A percentile compares a stretch with the other conserved stretches of the same genome.
Evolutionary conservation across 2,329 filamentous ascomycete species (phyloP).

Genomic region (Mycogone perniciosa): DNA sequence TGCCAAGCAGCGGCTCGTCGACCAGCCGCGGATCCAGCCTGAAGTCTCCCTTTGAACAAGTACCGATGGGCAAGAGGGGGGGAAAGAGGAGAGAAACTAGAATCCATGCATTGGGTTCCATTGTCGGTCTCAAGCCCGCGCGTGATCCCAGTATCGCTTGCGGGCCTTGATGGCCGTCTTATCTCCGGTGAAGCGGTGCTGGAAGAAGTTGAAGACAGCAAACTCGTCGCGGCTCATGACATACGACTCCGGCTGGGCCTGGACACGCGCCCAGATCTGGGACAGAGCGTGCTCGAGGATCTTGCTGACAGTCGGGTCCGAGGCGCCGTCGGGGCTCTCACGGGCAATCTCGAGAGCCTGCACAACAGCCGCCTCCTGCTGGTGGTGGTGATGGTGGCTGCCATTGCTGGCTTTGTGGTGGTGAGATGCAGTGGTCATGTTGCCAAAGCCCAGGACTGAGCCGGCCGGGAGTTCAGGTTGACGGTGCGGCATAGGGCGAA

Average conservation of each 20-base stretch:
- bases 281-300: constrained; percentile 60
- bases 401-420: constrained; percentile 18
- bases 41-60: too few species aligned
- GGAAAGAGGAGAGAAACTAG: neutral
- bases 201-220: constrained; percentile 80
- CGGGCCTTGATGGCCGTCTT: constrained; percentile 41
- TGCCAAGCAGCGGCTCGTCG: too few species aligned
- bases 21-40: too few species aligned
- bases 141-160: constrained; percentile 48
- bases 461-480: constrained; percentile 14
- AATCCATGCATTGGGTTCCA: neutral
- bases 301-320: constrained; percentile 55
- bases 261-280: constrained; percentile 62
- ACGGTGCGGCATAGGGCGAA: constrained; percentile 19
- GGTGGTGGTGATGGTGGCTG: constrained; percentile 17
- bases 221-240: constrained; percentile 73
- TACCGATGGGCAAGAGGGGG: neutral
- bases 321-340: constrained; percentile 60
- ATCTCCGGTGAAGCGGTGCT: constrained; percentile 55
- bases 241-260: constrained; percentile 60
- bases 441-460: constrained; percentile 9
- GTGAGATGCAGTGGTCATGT: constrained; percentile 8
- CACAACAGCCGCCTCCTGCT: constrained; percentile 43
- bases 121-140: constrained; percentile 23
- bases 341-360: constrained; percentile 70